Evolutionary conservation across 148 eudicot species (phyloP).

Genomic region (Arctostaphylos glauca): DNA sequence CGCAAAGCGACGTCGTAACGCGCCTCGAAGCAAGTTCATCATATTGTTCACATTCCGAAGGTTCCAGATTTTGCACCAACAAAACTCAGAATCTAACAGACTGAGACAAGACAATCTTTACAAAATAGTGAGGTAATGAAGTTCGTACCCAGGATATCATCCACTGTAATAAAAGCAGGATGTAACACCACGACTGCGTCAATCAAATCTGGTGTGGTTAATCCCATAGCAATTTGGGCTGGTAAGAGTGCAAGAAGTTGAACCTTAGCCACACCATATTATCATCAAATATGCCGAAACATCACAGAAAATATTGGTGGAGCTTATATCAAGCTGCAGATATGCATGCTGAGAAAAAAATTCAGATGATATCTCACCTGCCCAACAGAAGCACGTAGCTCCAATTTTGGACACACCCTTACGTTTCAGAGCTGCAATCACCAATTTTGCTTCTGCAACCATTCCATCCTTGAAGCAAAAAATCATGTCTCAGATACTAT

Average conservation of each 20-base stretch:
- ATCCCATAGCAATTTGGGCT: conserved; percentile 21
- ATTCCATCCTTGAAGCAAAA: conserved; percentile 33
- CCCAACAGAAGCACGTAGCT: conserved; percentile 68
- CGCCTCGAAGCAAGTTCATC: no score
- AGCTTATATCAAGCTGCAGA: no score
- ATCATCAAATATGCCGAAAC: no score
- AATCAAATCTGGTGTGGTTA: conserved; percentile 29
- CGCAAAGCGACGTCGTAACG: no score
- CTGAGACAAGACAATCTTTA: no score
- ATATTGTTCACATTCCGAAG: no score
- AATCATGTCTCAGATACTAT: neutral
- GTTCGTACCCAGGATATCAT: conserved; percentile 39
- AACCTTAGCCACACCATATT: no score
- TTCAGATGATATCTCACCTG: conserved; percentile 36
- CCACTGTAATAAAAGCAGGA: conserved; percentile 44
- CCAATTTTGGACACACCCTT: conserved; percentile 56
- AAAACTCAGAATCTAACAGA: neutral
- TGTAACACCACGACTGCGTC: conserved; percentile 46
- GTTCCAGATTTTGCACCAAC: no score
- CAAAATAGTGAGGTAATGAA: neutral
- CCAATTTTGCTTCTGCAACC: conserved; percentile 40
- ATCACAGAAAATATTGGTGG: no score
- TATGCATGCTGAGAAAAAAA: neutral
- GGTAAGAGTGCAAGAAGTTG: no score
- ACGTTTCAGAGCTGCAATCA: conserved; percentile 45